phyloP scores from a whole-genome alignment of 306 rosid species.

The Trichosanthes truncata region DNA sequence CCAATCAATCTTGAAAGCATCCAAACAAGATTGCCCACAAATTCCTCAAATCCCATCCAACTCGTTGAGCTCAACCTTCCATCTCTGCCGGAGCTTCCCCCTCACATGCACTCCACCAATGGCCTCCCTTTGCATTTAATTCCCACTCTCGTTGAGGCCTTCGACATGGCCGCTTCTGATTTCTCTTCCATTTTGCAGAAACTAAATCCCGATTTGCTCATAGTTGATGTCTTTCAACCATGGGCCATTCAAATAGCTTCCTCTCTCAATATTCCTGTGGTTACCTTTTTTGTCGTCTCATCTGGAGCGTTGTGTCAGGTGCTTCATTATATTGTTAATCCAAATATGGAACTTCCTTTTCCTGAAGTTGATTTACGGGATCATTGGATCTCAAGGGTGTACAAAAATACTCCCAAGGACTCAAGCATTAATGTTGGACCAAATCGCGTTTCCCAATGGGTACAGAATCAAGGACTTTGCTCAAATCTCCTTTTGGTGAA shows the following conservation, averaged over 20 bases:
- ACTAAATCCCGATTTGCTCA: slow-evolving; percentile 13
- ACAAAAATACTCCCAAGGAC: not conserved
- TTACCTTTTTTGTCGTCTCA: not conserved
- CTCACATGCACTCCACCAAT: slow-evolving; percentile 17
- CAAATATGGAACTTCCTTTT: too few relatives aligned
- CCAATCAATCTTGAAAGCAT: not conserved
- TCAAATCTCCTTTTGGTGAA: not conserved
- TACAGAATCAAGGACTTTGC: not conserved
- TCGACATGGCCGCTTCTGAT: slow-evolving; percentile 14
- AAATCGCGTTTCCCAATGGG: too few relatives aligned
- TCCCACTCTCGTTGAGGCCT: slow-evolving; percentile 13
- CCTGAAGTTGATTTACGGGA: not conserved
- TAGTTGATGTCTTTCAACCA: slow-evolving; percentile 16
- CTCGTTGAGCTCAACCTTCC: slow-evolving; percentile 13
- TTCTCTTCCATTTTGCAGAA: slow-evolving; percentile 3
- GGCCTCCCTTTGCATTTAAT: slow-evolving; percentile 18
- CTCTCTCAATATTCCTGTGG: too few relatives aligned
- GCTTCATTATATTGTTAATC: too few relatives aligned
- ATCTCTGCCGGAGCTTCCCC: slow-evolving; percentile 12
- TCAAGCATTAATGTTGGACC: too few relatives aligned
- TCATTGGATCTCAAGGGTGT: not conserved
- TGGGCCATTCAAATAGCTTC: slow-evolving; percentile 7
- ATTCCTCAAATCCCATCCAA: not conserved
- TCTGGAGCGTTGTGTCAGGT: too few relatives aligned
- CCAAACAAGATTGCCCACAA: not conserved